These are phyloP conservation scores for Bruguiera gymnorhiza DNA, from an alignment of 345 rosid genomes.

Conservation along the genomic window DNA sequence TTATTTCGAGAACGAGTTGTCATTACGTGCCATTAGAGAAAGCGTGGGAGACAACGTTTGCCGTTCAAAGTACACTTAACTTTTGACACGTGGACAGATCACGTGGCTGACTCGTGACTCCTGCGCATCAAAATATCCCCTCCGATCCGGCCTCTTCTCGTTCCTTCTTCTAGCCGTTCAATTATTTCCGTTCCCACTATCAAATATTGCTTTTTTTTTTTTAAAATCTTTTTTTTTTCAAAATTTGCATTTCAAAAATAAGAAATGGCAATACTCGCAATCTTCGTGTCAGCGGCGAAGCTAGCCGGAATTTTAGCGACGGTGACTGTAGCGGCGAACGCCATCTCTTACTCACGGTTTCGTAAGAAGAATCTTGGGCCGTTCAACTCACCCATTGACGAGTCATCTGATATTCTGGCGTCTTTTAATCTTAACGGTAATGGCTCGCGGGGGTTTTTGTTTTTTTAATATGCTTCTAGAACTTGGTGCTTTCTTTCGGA, in stretches of 20 bases:
- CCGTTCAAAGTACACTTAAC: not conserved
- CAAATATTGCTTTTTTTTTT: not conserved
- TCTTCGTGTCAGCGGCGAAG: slow-evolving; percentile 57
- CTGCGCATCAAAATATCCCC: not conserved
- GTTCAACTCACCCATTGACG: slow-evolving; percentile 70
- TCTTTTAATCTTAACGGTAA: slow-evolving; percentile 52
- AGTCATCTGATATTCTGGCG: slow-evolving; percentile 68
- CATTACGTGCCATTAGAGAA: too few relatives aligned
- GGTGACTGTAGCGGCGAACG: slow-evolving; percentile 71
- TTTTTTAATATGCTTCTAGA: not conserved
- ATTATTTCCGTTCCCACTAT: not conserved
- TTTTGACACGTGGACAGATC: not conserved
- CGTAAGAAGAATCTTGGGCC: slow-evolving; percentile 49
- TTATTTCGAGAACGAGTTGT: too few relatives aligned
- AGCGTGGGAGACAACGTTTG: too few relatives aligned
- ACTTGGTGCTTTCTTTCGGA: not conserved
- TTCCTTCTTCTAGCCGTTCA: too few relatives aligned
- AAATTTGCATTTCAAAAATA: not conserved
- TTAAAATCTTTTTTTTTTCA: too few relatives aligned
- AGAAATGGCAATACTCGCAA: slow-evolving; percentile 39
- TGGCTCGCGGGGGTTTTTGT: not conserved
- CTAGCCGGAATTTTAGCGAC: slow-evolving; percentile 65
- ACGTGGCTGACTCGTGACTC: not conserved
- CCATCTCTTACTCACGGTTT: slow-evolving; percentile 64
- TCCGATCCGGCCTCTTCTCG: too few relatives aligned